Percentiles rank a stretch among this genome's conserved stretches.
Evolutionary conservation across 1,284 basidiomycete species (phyloP).

Genomic region (Ceratobasidium theobromae): DNA sequence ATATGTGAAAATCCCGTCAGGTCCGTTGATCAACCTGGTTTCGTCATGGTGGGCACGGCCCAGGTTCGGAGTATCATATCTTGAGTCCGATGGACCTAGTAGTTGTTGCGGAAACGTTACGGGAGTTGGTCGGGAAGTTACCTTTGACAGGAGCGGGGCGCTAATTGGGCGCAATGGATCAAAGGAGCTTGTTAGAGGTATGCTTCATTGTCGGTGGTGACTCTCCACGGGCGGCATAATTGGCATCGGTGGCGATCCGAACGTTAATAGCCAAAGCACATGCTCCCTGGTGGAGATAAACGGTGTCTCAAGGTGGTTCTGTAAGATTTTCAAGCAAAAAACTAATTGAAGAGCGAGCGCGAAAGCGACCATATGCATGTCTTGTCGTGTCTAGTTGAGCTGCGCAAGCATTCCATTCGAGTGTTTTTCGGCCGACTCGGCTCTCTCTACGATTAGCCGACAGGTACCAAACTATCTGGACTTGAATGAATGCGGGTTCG

Average conservation of each 20-base stretch:
- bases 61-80: slow-evolving; percentile 36
- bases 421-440: too few species aligned
- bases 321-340: neutral
- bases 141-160: slow-evolving; percentile 24
- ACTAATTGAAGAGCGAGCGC: neutral
- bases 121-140: slow-evolving; percentile 21
- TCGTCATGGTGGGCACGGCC: too few species aligned
- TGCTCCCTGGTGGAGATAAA: slow-evolving; percentile 33
- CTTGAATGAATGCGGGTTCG: too few species aligned
- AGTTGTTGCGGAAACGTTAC: slow-evolving; percentile 34
- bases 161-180: neutral
- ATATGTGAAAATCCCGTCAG: too few species aligned
- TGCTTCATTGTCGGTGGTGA: slow-evolving; percentile 32
- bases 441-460: too few species aligned
- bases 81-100: slow-evolving; percentile 27
- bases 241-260: slow-evolving; percentile 30
- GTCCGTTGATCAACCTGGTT: too few species aligned
- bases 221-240: slow-evolving; percentile 32
- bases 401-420: slow-evolving; percentile 27
- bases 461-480: too few species aligned
- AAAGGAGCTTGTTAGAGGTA: slow-evolving; percentile 5
- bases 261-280: slow-evolving; percentile 31
- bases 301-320: slow-evolving; percentile 33
- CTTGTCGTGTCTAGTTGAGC: too few species aligned
- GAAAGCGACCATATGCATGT: too few species aligned